These are phyloP conservation scores for Fusarium stilboides DNA, from an alignment of 2,329 filamentous ascomycete species.

Conservation along the genomic window DNA sequence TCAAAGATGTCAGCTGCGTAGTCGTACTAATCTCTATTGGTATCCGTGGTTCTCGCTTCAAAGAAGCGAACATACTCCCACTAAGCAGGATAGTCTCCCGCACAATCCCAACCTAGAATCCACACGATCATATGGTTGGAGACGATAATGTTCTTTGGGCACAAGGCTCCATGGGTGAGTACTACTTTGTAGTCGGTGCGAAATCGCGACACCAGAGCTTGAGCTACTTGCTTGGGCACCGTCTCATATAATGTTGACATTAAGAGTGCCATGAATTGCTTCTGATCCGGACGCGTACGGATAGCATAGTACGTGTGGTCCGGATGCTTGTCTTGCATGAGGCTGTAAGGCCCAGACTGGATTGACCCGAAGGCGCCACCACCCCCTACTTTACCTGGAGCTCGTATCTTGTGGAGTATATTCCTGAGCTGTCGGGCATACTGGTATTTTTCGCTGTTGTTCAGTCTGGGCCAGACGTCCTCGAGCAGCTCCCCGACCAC, in stretches of 20 bases:
- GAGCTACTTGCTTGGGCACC: conserved; percentile 45
- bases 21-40: conserved; percentile 53
- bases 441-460: conserved; percentile 42
- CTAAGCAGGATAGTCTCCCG: conserved; percentile 54
- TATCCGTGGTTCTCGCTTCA: conserved; percentile 48
- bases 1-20: conserved; percentile 52
- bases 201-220: conserved; percentile 44
- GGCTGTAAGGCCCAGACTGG: conserved; percentile 43
- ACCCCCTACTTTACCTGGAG: neutral
- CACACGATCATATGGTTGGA: conserved; percentile 42
- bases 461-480: conserved; percentile 48
- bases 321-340: conserved; percentile 51
- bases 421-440: conserved; percentile 49
- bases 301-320: conserved; percentile 52
- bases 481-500: conserved; percentile 50
- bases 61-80: conserved; percentile 57
- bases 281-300: conserved; percentile 26
- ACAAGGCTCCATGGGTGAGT: conserved; percentile 49
- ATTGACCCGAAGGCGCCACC: conserved; percentile 31
- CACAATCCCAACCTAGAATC: conserved; percentile 53
- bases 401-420: conserved; percentile 47
- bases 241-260: conserved; percentile 46
- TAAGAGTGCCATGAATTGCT: conserved; percentile 48
- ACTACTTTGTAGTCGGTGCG: conserved; percentile 29
- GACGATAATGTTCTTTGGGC: conserved; percentile 52